Evolutionary conservation across 305 asterid genomes (phyloP).

Genomic region (Fraxinus nigra): DNA sequence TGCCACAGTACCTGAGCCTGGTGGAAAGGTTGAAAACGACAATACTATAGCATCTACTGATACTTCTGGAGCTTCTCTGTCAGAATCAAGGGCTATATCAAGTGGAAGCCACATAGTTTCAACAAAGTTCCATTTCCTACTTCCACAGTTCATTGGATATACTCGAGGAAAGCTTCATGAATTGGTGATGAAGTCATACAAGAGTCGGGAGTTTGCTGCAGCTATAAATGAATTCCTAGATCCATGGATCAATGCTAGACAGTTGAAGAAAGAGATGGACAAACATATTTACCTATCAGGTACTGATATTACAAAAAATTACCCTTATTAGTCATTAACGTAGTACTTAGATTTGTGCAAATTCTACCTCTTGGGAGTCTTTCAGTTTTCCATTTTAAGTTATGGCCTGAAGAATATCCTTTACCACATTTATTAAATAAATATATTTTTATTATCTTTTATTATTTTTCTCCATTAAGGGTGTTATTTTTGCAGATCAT

Average conservation of each 20-base stretch:
- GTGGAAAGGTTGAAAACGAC: constrained; percentile 35
- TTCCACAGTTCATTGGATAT: constrained; percentile 93
- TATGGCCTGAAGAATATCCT: background rate
- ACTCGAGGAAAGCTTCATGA: constrained; percentile 97
- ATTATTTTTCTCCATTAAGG: constrained; percentile 18
- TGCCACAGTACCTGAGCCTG: constrained; percentile 32
- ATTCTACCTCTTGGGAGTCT: background rate
- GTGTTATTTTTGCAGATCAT: constrained; percentile 47
- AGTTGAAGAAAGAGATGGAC: constrained; percentile 85
- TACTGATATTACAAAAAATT: constrained; percentile 19
- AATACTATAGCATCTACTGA: constrained; percentile 27
- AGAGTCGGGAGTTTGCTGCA: constrained; percentile 97
- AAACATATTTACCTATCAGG: constrained; percentile 58
- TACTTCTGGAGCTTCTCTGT: constrained; percentile 32
- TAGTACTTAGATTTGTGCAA: background rate
- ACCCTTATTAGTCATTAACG: background rate
- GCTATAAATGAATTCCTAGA: constrained; percentile 96
- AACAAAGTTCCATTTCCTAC: constrained; percentile 59
- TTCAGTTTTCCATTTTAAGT: background rate
- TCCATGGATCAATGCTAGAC: constrained; percentile 96
- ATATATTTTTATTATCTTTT: constrained; percentile 15
- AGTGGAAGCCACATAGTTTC: constrained; percentile 34
- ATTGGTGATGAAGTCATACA: constrained; percentile 95
- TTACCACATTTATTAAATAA: background rate
- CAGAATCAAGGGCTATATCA: constrained; percentile 32